phyloP scores from a whole-genome alignment of 140 eudicot genomes.

The Bidens hawaiensis region DNA sequence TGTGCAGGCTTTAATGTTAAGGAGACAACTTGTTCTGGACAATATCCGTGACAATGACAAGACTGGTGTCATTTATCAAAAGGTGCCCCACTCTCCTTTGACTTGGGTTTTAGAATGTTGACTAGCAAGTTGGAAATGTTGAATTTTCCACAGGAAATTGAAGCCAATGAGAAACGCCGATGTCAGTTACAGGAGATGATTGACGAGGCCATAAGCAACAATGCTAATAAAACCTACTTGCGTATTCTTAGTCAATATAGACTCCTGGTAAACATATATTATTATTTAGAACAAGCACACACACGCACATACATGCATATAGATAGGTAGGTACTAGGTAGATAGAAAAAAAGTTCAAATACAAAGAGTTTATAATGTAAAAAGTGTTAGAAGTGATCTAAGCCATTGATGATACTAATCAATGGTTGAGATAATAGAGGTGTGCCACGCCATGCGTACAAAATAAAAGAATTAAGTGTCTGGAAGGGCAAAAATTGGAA shows the following conservation, averaged over 20 bases:
- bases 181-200: slow-evolving; percentile 85
- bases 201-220: slow-evolving; percentile 79
- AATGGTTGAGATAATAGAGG: too few relatives aligned
- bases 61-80: slow-evolving; percentile 64
- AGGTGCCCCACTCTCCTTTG: slow-evolving; percentile 33
- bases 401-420: too few relatives aligned
- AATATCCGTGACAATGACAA: slow-evolving; percentile 91
- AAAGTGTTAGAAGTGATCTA: too few relatives aligned
- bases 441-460: too few relatives aligned
- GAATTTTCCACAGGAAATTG: slow-evolving; percentile 59
- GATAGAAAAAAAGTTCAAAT: too few relatives aligned
- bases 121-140: background rate
- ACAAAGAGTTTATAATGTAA: too few relatives aligned
- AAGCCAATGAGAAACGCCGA: slow-evolving; percentile 73
- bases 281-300: background rate
- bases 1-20: slow-evolving; percentile 67
- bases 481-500: too few relatives aligned
- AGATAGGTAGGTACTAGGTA: too few relatives aligned
- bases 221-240: slow-evolving; percentile 78
- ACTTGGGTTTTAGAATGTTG: slow-evolving; percentile 2
- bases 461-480: too few relatives aligned
- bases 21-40: slow-evolving; percentile 84
- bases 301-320: too few relatives aligned
- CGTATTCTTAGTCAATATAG: slow-evolving; percentile 83
- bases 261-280: slow-evolving; percentile 59